Percentiles rank a stretch among this genome's conserved stretches.
Conservation (phyloP, 2,329 filamentous ascomycete genomes). For the Tricladium varicosporioides region DNA sequence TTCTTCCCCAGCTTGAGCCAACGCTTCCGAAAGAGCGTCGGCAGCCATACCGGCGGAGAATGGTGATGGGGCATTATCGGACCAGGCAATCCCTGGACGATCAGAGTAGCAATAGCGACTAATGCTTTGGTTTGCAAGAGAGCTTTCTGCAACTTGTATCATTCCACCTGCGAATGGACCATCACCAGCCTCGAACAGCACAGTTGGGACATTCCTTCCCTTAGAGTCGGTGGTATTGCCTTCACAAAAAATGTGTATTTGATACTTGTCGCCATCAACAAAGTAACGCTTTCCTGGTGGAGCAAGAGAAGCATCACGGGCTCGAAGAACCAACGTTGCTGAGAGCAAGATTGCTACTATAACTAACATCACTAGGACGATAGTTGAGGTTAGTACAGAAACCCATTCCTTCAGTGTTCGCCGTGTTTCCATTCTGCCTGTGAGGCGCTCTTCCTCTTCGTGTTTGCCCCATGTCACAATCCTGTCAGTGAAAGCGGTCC, state of each 20-base stretch:
- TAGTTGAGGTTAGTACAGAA: constrained; percentile 71
- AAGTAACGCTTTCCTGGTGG: constrained; percentile 73
- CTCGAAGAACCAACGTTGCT: constrained; percentile 73
- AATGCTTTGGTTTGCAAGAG: constrained; percentile 78
- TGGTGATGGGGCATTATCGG: constrained; percentile 89
- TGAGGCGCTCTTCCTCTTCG: constrained; percentile 90
- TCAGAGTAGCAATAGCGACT: constrained; percentile 93
- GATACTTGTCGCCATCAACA: constrained; percentile 82
- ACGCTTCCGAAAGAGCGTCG: constrained; percentile 82
- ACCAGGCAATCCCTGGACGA: constrained; percentile 84
- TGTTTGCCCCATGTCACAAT: constrained; percentile 88
- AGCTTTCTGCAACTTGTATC: constrained; percentile 74
- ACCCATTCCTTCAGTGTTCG: constrained; percentile 82
- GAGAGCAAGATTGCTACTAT: constrained; percentile 73
- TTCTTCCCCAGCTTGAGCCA: constrained; percentile 74
- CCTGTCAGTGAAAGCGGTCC: constrained; percentile 75
- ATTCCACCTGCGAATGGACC: constrained; percentile 75
- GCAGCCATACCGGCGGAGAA: constrained; percentile 92
- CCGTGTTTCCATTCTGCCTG: constrained; percentile 82
- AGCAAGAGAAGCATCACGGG: constrained; percentile 72
- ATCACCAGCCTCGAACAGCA: constrained; percentile 84
- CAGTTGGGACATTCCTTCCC: constrained; percentile 65
- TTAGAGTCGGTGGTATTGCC: constrained; percentile 64
- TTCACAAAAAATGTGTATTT: constrained; percentile 80
- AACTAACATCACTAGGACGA: constrained; percentile 68